Conservation (phyloP, 768 basidiomycete genomes). For the Leccinum sublutescens region DNA sequence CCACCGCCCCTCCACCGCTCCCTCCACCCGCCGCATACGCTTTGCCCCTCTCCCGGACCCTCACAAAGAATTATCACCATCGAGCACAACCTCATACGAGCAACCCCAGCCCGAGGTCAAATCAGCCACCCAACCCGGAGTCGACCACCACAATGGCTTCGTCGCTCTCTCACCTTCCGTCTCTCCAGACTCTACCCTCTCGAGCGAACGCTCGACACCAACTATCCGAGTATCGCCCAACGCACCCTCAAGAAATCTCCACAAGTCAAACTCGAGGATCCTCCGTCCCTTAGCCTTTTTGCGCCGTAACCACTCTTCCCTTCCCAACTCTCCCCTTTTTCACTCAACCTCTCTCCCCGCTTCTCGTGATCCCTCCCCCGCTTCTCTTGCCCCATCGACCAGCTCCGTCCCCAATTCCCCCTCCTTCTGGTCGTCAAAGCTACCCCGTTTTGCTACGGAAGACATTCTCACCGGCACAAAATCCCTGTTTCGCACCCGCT, state of each 20-base stretch:
- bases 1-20: conserved; percentile 5
- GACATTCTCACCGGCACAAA: conserved; percentile 31
- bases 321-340: conserved; percentile 10
- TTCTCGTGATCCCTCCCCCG: conserved; percentile 11
- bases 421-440: conserved; percentile 4
- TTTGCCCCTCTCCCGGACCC: conserved; percentile 88
- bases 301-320: conserved; percentile 13
- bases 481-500: conserved; percentile 30
- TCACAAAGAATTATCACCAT: conserved; percentile 40
- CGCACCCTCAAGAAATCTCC: not conserved
- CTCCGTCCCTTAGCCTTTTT: conserved; percentile 23
- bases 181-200: conserved; percentile 21
- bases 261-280: conserved; percentile 18
- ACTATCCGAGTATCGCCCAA: conserved; percentile 17
- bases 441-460: conserved; percentile 27
- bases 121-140: not conserved
- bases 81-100: conserved; percentile 22
- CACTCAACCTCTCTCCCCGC: conserved; percentile 13
- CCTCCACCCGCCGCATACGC: conserved; percentile 47
- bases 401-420: conserved; percentile 19
- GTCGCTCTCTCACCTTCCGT: conserved; percentile 18
- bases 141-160: conserved; percentile 5
- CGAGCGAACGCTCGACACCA: conserved; percentile 21
- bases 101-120: conserved; percentile 28
- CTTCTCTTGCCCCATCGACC: conserved; percentile 14